Percentiles rank a stretch among this genome's conserved stretches.
These are phyloP conservation scores for Westerdykella sp. DNA, from an alignment of 2,329 filamentous ascomycete species.

Conservation along the genomic window DNA sequence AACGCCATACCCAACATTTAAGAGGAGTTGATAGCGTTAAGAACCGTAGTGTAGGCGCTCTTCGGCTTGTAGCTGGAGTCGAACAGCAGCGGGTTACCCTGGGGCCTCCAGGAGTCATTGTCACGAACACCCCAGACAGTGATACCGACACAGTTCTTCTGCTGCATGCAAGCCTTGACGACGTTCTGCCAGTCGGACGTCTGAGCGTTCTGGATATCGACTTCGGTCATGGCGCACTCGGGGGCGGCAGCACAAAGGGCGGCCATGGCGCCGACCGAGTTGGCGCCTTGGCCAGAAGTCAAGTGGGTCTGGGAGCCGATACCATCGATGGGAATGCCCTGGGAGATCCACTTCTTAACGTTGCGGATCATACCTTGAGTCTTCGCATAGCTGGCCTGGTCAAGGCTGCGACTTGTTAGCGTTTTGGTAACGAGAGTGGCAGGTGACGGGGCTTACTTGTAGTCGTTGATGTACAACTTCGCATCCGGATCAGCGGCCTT, in stretches of 20 bases:
- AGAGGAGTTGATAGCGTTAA: constrained; percentile 12
- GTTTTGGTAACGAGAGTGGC: neutral
- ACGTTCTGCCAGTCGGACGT: constrained; percentile 53
- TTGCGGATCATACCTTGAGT: constrained; percentile 46
- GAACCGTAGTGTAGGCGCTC: constrained; percentile 33
- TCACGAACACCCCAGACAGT: constrained; percentile 56
- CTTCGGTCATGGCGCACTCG: constrained; percentile 61
- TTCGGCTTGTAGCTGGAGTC: constrained; percentile 42
- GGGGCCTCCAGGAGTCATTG: constrained; percentile 42
- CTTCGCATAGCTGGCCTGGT: constrained; percentile 53
- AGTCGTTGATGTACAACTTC: constrained; percentile 71
- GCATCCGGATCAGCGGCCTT: constrained; percentile 59
- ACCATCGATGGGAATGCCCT: constrained; percentile 56
- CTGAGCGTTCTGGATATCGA: constrained; percentile 59
- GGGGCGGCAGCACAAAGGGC: constrained; percentile 49
- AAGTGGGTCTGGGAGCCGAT: constrained; percentile 55
- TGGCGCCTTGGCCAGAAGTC: constrained; percentile 39
- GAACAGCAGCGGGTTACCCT: constrained; percentile 41
- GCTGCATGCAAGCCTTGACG: constrained; percentile 54
- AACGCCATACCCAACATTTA: neutral
- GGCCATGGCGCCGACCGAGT: constrained; percentile 43
- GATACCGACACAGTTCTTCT: constrained; percentile 59
- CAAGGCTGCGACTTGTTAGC: constrained; percentile 45
- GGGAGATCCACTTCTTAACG: constrained; percentile 56
- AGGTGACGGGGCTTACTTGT: constrained; percentile 27